phyloP scores from a whole-genome alignment of 1,284 basidiomycete species.

The Amylostereum chailletii region DNA sequence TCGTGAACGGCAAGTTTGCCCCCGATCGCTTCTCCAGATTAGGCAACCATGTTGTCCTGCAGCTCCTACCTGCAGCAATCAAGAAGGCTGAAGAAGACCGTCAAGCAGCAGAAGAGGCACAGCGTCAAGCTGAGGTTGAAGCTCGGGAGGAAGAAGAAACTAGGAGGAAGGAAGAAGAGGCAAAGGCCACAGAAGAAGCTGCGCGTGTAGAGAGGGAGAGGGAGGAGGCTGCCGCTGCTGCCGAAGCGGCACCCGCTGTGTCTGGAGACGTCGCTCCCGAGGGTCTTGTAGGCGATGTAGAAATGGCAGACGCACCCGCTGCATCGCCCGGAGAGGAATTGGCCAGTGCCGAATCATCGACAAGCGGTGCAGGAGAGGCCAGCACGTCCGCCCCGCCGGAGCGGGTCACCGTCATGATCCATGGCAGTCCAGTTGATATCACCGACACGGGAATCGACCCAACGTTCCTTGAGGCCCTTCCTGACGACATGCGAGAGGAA shows the following conservation, averaged over 20 bases:
- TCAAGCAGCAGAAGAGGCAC: slow-evolving; percentile 19
- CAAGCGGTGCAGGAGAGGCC: slow-evolving; percentile 14
- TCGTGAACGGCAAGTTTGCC: slow-evolving; percentile 69
- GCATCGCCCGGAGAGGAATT: slow-evolving; percentile 16
- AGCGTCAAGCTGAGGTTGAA: slow-evolving; percentile 31
- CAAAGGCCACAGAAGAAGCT: slow-evolving; percentile 19
- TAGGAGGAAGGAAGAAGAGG: slow-evolving; percentile 14
- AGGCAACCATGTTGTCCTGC: slow-evolving; percentile 66
- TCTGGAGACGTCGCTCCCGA: not conserved
- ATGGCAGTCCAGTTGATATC: slow-evolving; percentile 94
- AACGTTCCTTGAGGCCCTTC: slow-evolving; percentile 94
- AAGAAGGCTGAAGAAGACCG: slow-evolving; percentile 47
- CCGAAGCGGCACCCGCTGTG: slow-evolving; percentile 15
- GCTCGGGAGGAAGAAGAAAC: slow-evolving; percentile 22
- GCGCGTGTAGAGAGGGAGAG: slow-evolving; percentile 18
- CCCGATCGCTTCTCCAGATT: slow-evolving; percentile 62
- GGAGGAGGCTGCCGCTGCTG: slow-evolving; percentile 13
- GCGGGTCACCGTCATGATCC: slow-evolving; percentile 80
- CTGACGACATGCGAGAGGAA: slow-evolving; percentile 98
- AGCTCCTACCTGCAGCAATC: slow-evolving; percentile 76
- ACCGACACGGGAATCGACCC: slow-evolving; percentile 99
- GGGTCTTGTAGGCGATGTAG: slow-evolving; percentile 5
- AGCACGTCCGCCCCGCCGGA: slow-evolving; percentile 32
- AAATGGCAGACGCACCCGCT: slow-evolving; percentile 18
- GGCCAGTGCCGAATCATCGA: slow-evolving; percentile 7